Evolutionary conservation across 2,329 filamentous ascomycete genomes (phyloP).

Genomic region (Penicillium griseofulvum): DNA sequence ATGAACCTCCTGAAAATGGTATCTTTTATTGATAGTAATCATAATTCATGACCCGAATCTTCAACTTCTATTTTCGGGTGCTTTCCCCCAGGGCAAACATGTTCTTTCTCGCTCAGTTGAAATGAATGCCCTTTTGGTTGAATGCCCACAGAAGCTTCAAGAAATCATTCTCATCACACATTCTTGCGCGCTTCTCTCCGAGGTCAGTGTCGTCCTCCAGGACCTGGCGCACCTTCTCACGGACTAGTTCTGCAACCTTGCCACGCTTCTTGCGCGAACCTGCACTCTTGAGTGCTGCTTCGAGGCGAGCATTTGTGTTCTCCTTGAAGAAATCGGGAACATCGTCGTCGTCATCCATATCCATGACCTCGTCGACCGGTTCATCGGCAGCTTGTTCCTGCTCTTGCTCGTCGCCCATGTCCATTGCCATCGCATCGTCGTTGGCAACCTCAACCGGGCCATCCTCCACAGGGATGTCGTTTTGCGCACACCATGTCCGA

Average conservation of each 20-base stretch:
- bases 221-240: conserved; percentile 81
- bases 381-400: conserved; percentile 37
- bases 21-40: conserved; percentile 36
- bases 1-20: conserved; percentile 35
- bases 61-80: conserved; percentile 12
- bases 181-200: conserved; percentile 74
- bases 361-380: conserved; percentile 53
- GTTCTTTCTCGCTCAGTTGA: conserved; percentile 55
- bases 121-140: conserved; percentile 91
- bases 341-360: conserved; percentile 57
- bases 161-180: conserved; percentile 93
- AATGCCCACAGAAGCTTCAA: conserved; percentile 77
- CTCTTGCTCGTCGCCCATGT: conserved; percentile 30
- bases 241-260: conserved; percentile 76
- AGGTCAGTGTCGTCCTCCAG: conserved; percentile 77
- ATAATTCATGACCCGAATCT: conserved; percentile 31
- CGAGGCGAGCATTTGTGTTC: conserved; percentile 34
- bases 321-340: conserved; percentile 83
- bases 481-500: conserved; percentile 82
- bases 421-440: conserved; percentile 39
- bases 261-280: conserved; percentile 70
- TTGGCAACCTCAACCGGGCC: conserved; percentile 42
- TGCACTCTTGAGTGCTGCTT: conserved; percentile 45
- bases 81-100: conserved; percentile 7
- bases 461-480: conserved; percentile 76